Conservation (phyloP, 306 rosid species). For the Castanea crenata region DNA sequence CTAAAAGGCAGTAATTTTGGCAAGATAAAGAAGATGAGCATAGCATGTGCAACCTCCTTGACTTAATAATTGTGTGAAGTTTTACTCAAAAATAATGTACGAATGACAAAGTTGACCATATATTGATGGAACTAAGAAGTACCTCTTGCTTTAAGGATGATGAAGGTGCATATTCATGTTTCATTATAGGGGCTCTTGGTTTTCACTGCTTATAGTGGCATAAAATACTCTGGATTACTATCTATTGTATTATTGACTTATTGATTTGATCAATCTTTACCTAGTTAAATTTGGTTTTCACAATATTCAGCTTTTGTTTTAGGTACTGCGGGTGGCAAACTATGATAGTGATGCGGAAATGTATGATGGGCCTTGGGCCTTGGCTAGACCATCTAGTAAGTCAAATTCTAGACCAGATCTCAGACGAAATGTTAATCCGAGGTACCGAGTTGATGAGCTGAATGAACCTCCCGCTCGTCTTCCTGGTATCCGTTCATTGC, state of each 20-base stretch:
- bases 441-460: constrained; percentile 87
- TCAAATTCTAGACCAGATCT: constrained; percentile 53
- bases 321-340: constrained; percentile 78
- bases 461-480: constrained; percentile 83
- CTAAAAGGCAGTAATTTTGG: neutral
- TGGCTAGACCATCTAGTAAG: constrained; percentile 71
- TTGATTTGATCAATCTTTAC: neutral
- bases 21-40: neutral
- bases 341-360: constrained; percentile 76
- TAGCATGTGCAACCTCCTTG: neutral
- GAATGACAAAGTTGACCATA: neutral
- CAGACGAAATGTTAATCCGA: constrained; percentile 74
- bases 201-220: constrained; percentile 4
- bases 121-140: neutral
- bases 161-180: constrained; percentile 12
- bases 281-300: constrained; percentile 6
- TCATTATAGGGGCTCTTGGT: constrained; percentile 8
- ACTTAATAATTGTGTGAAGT: neutral
- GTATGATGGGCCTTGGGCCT: constrained; percentile 86
- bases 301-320: constrained; percentile 22
- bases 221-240: constrained; percentile 5
- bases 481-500: constrained; percentile 88
- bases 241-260: neutral
- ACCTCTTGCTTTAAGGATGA: constrained; percentile 2
- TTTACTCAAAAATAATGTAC: neutral